Conservation (phyloP, 257 asterid genomes). For the Asclepias syriaca region DNA sequence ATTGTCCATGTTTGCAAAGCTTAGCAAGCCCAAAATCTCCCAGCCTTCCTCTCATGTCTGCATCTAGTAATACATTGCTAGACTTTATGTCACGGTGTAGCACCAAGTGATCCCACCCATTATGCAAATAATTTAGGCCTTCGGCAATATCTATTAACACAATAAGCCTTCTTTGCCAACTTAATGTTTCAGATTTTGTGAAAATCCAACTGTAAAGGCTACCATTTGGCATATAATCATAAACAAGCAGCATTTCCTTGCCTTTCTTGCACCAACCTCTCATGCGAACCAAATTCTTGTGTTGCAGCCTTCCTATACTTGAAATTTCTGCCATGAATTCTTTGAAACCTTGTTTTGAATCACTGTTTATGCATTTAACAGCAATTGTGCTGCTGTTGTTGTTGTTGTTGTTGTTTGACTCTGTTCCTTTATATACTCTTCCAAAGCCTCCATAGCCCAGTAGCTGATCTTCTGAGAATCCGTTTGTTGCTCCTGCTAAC, state of each 20-base stretch:
- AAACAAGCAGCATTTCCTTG: slow-evolving; percentile 14
- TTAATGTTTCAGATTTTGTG: neutral
- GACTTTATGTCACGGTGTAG: slow-evolving; percentile 20
- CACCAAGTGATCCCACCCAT: slow-evolving; percentile 22
- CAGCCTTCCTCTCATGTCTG: slow-evolving; percentile 9
- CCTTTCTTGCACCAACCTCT: slow-evolving; percentile 25
- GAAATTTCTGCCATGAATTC: slow-evolving; percentile 24
- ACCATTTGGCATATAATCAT: slow-evolving; percentile 20
- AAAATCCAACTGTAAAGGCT: slow-evolving; percentile 17
- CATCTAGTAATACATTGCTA: slow-evolving; percentile 18
- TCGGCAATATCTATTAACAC: slow-evolving; percentile 14
- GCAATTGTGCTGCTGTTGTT: neutral
- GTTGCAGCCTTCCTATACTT: slow-evolving; percentile 20
- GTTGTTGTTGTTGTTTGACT: neutral
- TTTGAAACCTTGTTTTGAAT: slow-evolving; percentile 15
- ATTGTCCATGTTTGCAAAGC: slow-evolving; percentile 14
- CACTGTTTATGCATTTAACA: slow-evolving; percentile 15
- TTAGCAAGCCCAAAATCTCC: slow-evolving; percentile 22
- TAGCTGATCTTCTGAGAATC: slow-evolving; percentile 10
- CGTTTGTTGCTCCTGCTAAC: slow-evolving; percentile 11
- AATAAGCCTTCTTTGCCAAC: slow-evolving; percentile 15
- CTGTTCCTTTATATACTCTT: slow-evolving; percentile 19
- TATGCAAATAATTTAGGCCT: slow-evolving; percentile 18
- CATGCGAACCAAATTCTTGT: slow-evolving; percentile 18
- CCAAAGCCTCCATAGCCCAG: slow-evolving; percentile 23